phyloP scores from a whole-genome alignment of 2,329 filamentous ascomycete genomes.

The Blumeria graminis region DNA sequence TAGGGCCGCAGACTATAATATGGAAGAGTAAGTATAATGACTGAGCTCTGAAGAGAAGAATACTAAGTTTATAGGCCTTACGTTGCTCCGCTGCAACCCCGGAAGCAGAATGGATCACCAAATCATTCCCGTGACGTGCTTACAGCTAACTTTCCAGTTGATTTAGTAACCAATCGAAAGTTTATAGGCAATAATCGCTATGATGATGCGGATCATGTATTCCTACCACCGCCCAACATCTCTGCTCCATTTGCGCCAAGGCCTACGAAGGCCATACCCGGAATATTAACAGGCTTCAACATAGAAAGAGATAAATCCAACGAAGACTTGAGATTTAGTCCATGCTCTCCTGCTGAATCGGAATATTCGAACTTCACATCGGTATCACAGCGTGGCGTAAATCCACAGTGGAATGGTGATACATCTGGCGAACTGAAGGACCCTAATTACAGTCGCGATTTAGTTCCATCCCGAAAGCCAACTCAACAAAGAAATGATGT shows the following conservation, averaged over 20 bases:
- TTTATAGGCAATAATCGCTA: too few species aligned
- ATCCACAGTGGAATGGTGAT: constrained; percentile 51
- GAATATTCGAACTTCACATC: constrained; percentile 75
- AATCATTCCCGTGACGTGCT: too few species aligned
- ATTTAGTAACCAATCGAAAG: too few species aligned
- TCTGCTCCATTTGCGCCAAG: constrained; percentile 15
- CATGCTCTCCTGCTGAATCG: constrained; percentile 50
- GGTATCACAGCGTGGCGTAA: constrained; percentile 67
- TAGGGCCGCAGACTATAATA: too few species aligned
- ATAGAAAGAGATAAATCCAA: constrained; percentile 22
- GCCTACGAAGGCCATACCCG: background rate
- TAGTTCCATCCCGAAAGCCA: constrained; percentile 9
- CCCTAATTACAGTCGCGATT: constrained; percentile 8
- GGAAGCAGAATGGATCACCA: constrained; percentile 24
- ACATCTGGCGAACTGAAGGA: background rate
- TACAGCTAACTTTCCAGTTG: too few species aligned
- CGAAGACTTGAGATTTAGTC: constrained; percentile 36
- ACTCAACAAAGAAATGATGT: constrained; percentile 37
- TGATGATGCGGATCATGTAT: too few species aligned
- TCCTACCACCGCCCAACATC: constrained; percentile 2
- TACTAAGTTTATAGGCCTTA: constrained; percentile 16
- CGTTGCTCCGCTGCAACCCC: constrained; percentile 29
- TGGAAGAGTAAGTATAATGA: too few species aligned
- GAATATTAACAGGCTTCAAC: background rate
- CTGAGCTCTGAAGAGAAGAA: too few species aligned